Percentiles rank a stretch among this genome's conserved stretches.
Conservation (phyloP, 192 early-diverging fungal species). For the Backusella westeae region DNA sequence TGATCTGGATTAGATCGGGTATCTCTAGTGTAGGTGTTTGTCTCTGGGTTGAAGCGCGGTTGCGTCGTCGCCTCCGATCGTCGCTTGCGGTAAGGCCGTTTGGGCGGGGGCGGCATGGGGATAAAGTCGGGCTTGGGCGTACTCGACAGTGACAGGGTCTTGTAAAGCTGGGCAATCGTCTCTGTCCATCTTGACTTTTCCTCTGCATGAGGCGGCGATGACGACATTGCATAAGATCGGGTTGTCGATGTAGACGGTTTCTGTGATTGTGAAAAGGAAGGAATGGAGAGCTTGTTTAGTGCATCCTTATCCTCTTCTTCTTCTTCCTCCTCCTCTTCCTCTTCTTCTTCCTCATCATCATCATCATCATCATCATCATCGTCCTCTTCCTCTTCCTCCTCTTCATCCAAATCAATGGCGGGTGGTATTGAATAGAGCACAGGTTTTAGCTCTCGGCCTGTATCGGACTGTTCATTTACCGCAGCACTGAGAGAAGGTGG, state of each 20-base stretch:
- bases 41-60: slow-evolving; percentile 30
- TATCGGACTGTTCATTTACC: background rate
- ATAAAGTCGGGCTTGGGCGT: slow-evolving; percentile 2
- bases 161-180: slow-evolving; percentile 11
- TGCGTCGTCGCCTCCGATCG: slow-evolving; percentile 34
- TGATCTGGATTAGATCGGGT: slow-evolving; percentile 50
- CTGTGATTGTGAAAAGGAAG: slow-evolving; percentile 20
- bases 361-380: background rate
- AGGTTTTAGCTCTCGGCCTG: background rate
- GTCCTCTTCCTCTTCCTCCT: background rate
- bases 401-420: background rate
- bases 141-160: background rate
- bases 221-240: slow-evolving; percentile 23
- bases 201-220: slow-evolving; percentile 15
- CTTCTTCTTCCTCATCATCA: background rate
- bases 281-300: background rate
- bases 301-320: background rate
- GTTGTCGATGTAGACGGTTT: slow-evolving; percentile 20
- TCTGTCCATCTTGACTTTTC: slow-evolving; percentile 19
- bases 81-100: background rate
- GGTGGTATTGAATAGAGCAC: background rate
- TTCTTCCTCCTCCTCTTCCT: background rate
- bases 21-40: slow-evolving; percentile 39
- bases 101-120: slow-evolving; percentile 29
- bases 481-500: slow-evolving; percentile 30